Evolutionary conservation across 1,139 yeast species (phyloP).

Genomic region (Candida tetrigidarum): DNA sequence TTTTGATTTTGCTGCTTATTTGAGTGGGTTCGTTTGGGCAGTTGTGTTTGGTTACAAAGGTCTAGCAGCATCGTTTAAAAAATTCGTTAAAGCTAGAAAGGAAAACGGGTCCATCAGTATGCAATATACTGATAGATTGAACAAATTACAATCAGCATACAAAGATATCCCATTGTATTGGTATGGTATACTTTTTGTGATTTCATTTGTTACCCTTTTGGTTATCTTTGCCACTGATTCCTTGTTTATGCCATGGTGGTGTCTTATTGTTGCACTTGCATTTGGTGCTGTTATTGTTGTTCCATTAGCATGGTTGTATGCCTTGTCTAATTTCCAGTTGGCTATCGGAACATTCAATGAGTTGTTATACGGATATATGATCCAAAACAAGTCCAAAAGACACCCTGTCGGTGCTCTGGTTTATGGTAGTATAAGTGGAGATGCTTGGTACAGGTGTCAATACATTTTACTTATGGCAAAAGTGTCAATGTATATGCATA

Average conservation of each 20-base stretch:
- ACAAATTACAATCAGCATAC: constrained; percentile 41
- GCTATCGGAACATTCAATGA: constrained; percentile 59
- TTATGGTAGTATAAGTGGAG: constrained; percentile 55
- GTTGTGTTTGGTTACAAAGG: constrained; percentile 38
- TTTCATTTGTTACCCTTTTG: constrained; percentile 39
- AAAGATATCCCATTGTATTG: constrained; percentile 46
- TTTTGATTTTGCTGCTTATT: constrained; percentile 55
- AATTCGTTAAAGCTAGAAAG: constrained; percentile 16
- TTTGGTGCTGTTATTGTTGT: constrained; percentile 51
- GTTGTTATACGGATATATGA: constrained; percentile 50
- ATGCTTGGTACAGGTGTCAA: constrained; percentile 59
- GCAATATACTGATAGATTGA: constrained; percentile 42
- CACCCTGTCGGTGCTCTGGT: constrained; percentile 55
- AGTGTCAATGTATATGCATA: constrained; percentile 51
- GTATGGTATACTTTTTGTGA: constrained; percentile 39
- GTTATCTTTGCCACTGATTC: constrained; percentile 38
- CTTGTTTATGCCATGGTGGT: constrained; percentile 56
- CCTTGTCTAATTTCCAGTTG: constrained; percentile 54
- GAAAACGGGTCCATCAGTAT: constrained; percentile 13
- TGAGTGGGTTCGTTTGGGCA: constrained; percentile 54
- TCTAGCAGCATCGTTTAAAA: constrained; percentile 20
- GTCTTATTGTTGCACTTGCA: constrained; percentile 44
- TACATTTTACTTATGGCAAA: constrained; percentile 51
- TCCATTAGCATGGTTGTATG: constrained; percentile 56
- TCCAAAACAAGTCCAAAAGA: constrained; percentile 31